phyloP scores from a whole-genome alignment of 257 asterid species.

The Coffea eugenioides region DNA sequence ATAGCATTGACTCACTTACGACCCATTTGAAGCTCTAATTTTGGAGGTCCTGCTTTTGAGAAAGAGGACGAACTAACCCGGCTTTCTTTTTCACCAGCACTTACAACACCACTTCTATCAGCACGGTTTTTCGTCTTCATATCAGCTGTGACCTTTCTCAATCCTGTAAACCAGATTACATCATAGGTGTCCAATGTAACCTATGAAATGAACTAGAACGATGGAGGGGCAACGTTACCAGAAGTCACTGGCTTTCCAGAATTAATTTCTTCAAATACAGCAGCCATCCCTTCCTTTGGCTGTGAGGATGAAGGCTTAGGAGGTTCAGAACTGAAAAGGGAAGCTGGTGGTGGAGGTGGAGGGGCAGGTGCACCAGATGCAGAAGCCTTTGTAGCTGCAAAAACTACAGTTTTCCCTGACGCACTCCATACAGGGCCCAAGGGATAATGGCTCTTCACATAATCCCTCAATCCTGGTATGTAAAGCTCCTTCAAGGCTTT shows the following conservation, averaged over 20 bases:
- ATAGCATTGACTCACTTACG: slow-evolving; percentile 74
- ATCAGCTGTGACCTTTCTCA: slow-evolving; percentile 88
- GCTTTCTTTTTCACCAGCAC: slow-evolving; percentile 53
- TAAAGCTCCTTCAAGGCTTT: slow-evolving; percentile 91
- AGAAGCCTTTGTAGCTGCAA: slow-evolving; percentile 59
- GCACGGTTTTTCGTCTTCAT: slow-evolving; percentile 90
- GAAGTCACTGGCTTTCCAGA: slow-evolving; percentile 80
- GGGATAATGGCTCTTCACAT: slow-evolving; percentile 80
- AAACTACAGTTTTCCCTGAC: slow-evolving; percentile 51
- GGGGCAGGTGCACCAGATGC: slow-evolving; percentile 67
- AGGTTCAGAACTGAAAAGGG: slow-evolving; percentile 67
- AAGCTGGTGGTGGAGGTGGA: slow-evolving; percentile 89
- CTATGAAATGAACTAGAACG: neutral
- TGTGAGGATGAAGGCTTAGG: slow-evolving; percentile 69
- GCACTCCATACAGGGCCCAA: slow-evolving; percentile 97
- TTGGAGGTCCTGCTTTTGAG: slow-evolving; percentile 85
- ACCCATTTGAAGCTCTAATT: slow-evolving; percentile 98
- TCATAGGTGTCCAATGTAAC: slow-evolving; percentile 10
- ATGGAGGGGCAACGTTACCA: slow-evolving; percentile 39
- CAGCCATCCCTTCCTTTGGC: slow-evolving; percentile 92
- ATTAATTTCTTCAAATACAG: slow-evolving; percentile 83
- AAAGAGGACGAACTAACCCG: slow-evolving; percentile 50
- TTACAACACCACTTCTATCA: slow-evolving; percentile 69
- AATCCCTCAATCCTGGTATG: slow-evolving; percentile 91
- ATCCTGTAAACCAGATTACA: slow-evolving; percentile 41